Base-by-base conservation (phyloP, 192 early-diverging fungal genomes). In the Linnemannia zychae region DNA sequence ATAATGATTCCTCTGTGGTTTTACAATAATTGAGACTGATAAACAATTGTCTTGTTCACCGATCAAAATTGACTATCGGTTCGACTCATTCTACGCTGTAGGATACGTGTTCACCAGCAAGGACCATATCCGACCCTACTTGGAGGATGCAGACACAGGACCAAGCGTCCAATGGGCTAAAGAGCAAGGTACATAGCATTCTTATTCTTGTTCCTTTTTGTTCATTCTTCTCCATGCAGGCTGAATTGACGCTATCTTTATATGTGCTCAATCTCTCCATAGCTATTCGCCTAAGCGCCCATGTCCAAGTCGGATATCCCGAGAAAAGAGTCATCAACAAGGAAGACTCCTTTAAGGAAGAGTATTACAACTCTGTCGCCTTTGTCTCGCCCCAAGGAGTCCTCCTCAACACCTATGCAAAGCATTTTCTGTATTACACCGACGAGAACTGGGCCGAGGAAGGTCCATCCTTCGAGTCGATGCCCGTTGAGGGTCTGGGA, bases 401-500 rank as follows among this genome's bases (percentile, higher is more conserved):
- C 1, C 50, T 94, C 15, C 75, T 96, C 7, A 68, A 67, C 6
- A 91, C 91, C 0, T 97, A 97, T 82, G 90, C 93, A 53, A 97
- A 96, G 47, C 76, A 89, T 22, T 93, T 94, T 81, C 78, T 97
- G 46, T 96, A 90, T 77, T 86, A 91, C 67, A 89, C 88, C 0
- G 96, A 97, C 76, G 95, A 95, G 76, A 81, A 60, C 22, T 97
- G 96, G 96, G 96, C 96, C 4, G 75, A 85, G 31, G 92, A 92
- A 81, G 96, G 96, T 4, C 82, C 86, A 31, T 91, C 84, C 36
- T 96, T 96, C 71, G 50, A 72, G 44, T 87, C 88, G 11, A 78
- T 91, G 37, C 76, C 92, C 18, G 78, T 95, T 0, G 72, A 87
- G 28, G 87, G 82, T 36, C 66, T 95, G 4, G 94, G 94, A 47